Conservation (phyloP, 768 basidiomycete species). For the Tulasnella sp. region DNA sequence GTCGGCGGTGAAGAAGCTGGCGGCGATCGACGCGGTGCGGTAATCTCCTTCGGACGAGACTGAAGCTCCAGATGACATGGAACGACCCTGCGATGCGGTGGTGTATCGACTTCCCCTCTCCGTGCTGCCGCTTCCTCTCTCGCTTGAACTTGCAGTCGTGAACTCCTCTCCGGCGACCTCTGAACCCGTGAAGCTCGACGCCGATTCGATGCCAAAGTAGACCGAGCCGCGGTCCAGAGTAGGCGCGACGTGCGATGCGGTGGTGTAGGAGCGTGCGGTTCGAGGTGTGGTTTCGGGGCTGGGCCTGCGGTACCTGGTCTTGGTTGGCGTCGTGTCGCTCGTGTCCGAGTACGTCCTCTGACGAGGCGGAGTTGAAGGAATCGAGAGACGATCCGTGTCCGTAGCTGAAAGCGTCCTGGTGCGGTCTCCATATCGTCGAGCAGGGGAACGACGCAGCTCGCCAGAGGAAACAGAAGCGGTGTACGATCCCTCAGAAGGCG, state of each 20-base stretch:
- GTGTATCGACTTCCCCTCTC: not conserved
- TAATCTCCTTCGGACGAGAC: too few species aligned
- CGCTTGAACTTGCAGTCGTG: conserved; percentile 5
- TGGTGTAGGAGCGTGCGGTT: too few species aligned
- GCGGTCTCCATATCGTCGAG: not conserved
- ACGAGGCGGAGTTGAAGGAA: conserved; percentile 2
- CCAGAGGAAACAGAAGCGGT: too few species aligned
- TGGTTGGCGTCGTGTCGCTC: not conserved
- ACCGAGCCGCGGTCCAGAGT: not conserved
- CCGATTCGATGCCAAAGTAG: not conserved
- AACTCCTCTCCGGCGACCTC: not conserved
- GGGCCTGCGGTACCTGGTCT: too few species aligned
- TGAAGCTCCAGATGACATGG: too few species aligned
- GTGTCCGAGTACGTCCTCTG: conserved; percentile 10
- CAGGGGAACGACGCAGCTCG: not conserved
- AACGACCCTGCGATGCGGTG: too few species aligned
- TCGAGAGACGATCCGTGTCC: not conserved
- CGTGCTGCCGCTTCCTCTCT: conserved; percentile 2
- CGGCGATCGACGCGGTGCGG: conserved; percentile 14
- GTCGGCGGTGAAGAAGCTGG: conserved; percentile 22
- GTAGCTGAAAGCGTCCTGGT: conserved; percentile 11
- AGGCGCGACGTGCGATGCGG: not conserved
- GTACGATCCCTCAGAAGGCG: not conserved
- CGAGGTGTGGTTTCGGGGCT: too few species aligned
- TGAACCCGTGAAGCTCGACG: not conserved